Evolutionary conservation across 768 basidiomycete species (phyloP).

Genomic region (Mycena maculata): DNA sequence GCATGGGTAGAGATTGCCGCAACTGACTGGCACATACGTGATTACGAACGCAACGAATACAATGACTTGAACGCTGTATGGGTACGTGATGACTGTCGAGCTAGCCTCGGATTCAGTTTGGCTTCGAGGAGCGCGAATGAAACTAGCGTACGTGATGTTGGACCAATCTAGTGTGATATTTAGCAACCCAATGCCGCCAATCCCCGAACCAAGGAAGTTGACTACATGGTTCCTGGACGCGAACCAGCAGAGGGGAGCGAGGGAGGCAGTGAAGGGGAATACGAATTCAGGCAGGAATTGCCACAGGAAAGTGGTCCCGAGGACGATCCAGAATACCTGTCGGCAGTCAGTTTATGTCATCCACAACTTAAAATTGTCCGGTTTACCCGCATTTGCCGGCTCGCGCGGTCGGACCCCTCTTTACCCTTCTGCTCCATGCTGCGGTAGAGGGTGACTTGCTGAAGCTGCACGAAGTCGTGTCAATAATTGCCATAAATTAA

Average conservation of each 20-base stretch:
- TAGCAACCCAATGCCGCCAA: slow-evolving; percentile 7
- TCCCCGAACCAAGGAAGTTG: slow-evolving; percentile 11
- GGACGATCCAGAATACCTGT: slow-evolving; percentile 11
- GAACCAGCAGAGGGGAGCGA: slow-evolving; percentile 14
- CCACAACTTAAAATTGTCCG: no score
- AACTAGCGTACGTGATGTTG: slow-evolving; percentile 14
- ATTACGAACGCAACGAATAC: neutral
- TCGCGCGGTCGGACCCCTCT: neutral
- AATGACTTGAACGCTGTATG: slow-evolving; percentile 2
- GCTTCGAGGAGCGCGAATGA: neutral
- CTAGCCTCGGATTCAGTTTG: neutral
- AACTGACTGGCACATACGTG: neutral
- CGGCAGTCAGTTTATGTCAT: no score
- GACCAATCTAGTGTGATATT: slow-evolving; percentile 16
- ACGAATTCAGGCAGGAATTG: slow-evolving; percentile 8
- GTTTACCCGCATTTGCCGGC: slow-evolving; percentile 12
- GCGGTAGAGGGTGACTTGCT: slow-evolving; percentile 19
- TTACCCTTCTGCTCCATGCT: slow-evolving; percentile 4
- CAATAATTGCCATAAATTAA: no score
- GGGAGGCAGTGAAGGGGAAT: slow-evolving; percentile 15
- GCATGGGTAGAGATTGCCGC: no score
- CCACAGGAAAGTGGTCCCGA: slow-evolving; percentile 1
- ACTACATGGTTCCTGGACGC: neutral
- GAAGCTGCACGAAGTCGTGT: neutral
- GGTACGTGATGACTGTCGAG: neutral